Conservation (phyloP, 1,284 basidiomycete species). For the Amylostereum areolatum region DNA sequence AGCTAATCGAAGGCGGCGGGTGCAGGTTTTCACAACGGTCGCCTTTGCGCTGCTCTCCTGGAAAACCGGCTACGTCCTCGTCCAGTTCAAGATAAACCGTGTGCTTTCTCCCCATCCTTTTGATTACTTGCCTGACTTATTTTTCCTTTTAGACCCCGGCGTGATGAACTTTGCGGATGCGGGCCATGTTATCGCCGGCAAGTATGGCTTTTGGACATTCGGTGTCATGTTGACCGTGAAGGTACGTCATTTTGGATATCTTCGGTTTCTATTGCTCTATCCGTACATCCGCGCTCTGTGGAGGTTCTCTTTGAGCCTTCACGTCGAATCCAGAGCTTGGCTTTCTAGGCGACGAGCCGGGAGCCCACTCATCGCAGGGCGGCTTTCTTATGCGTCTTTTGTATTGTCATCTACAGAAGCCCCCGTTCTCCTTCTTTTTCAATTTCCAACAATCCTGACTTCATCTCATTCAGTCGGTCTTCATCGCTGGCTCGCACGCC, state of each 20-base stretch:
- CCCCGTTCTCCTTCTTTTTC: not conserved
- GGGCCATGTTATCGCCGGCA: slow-evolving; percentile 3
- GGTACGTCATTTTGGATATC: not conserved
- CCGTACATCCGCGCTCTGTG: too few relatives aligned
- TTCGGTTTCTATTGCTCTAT: not conserved
- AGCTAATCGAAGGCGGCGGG: not conserved
- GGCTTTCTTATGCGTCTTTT: too few relatives aligned
- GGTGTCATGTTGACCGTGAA: slow-evolving; percentile 6
- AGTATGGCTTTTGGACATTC: slow-evolving; percentile 6
- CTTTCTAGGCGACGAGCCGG: too few relatives aligned
- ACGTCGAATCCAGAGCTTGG: too few relatives aligned
- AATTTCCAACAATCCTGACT: not conserved
- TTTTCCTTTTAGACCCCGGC: slow-evolving; percentile 2
- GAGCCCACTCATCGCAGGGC: too few relatives aligned
- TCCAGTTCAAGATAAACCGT: slow-evolving; percentile 8
- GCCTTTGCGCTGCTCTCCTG: slow-evolving; percentile 5
- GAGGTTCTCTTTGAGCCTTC: too few relatives aligned
- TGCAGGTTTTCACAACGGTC: slow-evolving; percentile 5
- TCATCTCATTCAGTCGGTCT: not conserved
- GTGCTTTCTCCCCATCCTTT: not conserved
- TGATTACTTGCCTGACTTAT: not conserved
- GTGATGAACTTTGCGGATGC: slow-evolving; percentile 9
- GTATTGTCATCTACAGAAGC: too few relatives aligned
- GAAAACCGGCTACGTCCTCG: slow-evolving; percentile 8
- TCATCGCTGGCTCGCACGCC: slow-evolving; percentile 3